Conservation (phyloP, 768 basidiomycete species). For the Lactifluus piperatus region DNA sequence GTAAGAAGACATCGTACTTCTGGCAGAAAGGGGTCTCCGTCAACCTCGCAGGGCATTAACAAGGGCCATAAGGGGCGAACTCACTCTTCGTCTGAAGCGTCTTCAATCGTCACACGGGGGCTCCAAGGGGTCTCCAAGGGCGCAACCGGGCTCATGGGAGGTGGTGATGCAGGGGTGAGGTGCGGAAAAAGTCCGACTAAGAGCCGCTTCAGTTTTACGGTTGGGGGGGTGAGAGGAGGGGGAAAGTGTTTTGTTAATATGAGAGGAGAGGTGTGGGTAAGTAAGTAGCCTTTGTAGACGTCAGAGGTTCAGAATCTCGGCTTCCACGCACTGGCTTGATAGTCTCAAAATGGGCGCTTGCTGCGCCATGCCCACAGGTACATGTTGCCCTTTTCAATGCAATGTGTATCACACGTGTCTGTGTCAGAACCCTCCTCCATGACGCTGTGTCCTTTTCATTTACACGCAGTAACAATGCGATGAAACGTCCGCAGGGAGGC, state of each 20-base stretch:
- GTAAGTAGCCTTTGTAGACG: neutral
- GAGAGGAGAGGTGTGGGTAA: neutral
- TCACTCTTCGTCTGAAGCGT: conserved; percentile 17
- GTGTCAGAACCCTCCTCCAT: neutral
- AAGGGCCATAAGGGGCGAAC: neutral
- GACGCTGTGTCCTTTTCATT: neutral
- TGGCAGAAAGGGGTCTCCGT: neutral
- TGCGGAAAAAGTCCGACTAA: neutral
- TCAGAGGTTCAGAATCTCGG: neutral
- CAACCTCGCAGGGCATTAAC: neutral
- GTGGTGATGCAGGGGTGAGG: neutral
- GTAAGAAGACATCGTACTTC: conserved; percentile 9
- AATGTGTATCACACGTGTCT: conserved; percentile 18
- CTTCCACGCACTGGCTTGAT: neutral
- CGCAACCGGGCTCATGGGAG: conserved; percentile 7
- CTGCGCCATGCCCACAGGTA: neutral
- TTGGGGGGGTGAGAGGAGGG: neutral
- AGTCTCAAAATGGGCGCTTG: neutral
- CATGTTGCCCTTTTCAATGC: neutral
- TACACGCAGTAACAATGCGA: neutral
- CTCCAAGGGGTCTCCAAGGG: conserved; percentile 1
- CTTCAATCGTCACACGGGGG: conserved; percentile 16
- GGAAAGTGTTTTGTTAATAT: neutral
- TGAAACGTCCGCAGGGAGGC: neutral
- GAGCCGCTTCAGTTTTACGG: too few relatives aligned